A percentile compares a stretch with the other conserved stretches of the same genome.
Evolutionary conservation across 306 rosid genomes (phyloP).

Genomic region (Cicer pinnatifidum): DNA sequence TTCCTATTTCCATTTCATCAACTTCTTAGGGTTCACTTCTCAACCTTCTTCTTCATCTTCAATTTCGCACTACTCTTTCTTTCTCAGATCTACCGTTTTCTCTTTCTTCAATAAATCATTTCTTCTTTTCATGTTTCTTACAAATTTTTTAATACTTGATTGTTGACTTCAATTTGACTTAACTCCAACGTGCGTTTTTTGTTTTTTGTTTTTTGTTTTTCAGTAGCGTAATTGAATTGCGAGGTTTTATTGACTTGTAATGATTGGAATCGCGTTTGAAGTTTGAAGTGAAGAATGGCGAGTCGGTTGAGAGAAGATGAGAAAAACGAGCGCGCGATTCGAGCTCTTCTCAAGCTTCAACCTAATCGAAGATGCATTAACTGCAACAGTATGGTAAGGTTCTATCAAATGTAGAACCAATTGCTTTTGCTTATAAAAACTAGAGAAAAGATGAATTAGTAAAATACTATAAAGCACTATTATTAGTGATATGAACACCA

Average conservation of each 20-base stretch:
- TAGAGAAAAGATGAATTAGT: neutral
- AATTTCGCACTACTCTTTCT: neutral
- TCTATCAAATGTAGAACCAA: neutral
- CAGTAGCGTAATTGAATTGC: neutral
- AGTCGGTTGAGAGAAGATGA: constrained; percentile 85
- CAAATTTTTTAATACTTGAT: neutral
- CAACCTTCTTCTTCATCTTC: constrained; percentile 34
- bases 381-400: constrained; percentile 79
- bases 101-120: constrained; percentile 10
- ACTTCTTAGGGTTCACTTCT: constrained; percentile 49
- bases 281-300: constrained; percentile 59
- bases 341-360: constrained; percentile 81
- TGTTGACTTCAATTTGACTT: constrained; percentile 25
- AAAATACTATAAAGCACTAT: no score
- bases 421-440: neutral
- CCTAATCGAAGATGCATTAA: constrained; percentile 89
- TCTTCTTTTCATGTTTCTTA: neutral
- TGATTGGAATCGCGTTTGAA: constrained; percentile 40
- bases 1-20: constrained; percentile 30
- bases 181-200: neutral
- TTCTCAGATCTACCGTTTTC: constrained; percentile 55
- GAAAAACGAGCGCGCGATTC: constrained; percentile 82
- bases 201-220: neutral
- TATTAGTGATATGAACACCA: no score
- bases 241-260: constrained; percentile 10